Evolutionary conservation across 1,284 basidiomycete species (phyloP).

Genomic region (Entoloma clypeatum): DNA sequence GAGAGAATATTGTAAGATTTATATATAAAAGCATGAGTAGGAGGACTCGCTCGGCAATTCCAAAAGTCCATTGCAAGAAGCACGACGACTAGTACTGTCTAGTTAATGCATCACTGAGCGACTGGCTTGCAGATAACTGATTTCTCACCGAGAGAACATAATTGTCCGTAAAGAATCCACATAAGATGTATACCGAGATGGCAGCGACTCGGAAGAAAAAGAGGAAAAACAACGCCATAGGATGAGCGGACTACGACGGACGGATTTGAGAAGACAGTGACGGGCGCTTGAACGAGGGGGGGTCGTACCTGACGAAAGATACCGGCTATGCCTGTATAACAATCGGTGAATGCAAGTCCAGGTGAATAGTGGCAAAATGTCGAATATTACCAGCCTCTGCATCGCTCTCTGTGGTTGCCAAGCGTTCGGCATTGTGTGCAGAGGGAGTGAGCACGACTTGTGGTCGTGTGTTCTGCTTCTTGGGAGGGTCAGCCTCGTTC

Average conservation of each 20-base stretch:
- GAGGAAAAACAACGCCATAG: constrained; percentile 77
- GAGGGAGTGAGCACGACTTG: constrained; percentile 58
- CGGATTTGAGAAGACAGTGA: constrained; percentile 2
- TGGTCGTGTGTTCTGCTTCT: constrained; percentile 29
- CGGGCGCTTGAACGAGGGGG: constrained; percentile 1
- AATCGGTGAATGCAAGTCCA: background rate
- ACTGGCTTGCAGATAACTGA: background rate
- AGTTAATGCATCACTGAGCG: background rate
- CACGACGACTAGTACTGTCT: constrained; percentile 90
- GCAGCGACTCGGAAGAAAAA: constrained; percentile 85
- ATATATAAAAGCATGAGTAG: constrained; percentile 4
- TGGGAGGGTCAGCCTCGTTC: constrained; percentile 37
- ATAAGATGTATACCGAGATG: constrained; percentile 84
- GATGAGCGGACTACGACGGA: constrained; percentile 69
- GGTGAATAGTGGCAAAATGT: background rate
- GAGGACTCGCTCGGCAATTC: constrained; percentile 76
- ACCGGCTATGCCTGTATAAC: constrained; percentile 57
- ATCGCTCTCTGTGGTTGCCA: constrained; percentile 55
- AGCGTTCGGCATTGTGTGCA: constrained; percentile 36
- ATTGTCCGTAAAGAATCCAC: constrained; percentile 82
- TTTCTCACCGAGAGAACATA: constrained; percentile 81
- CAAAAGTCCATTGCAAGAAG: constrained; percentile 94
- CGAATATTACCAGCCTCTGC: constrained; percentile 61
- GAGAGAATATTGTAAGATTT: background rate
- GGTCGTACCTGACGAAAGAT: constrained; percentile 67